Conservation (phyloP, 2,329 filamentous ascomycete species). For the Talaromyces sp. region DNA sequence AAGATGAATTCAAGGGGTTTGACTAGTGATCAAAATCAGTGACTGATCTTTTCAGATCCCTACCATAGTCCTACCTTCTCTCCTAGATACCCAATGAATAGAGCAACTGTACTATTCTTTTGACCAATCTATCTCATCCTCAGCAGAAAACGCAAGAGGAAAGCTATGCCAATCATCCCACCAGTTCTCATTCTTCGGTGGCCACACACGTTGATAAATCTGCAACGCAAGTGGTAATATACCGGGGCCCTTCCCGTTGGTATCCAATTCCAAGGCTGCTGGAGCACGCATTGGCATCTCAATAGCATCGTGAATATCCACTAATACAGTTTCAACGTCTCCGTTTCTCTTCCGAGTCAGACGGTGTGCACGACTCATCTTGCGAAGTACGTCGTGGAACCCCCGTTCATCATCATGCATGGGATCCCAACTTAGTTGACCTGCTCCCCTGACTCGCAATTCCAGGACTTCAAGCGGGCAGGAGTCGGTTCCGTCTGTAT, state of each 20-base stretch:
- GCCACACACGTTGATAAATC: neutral
- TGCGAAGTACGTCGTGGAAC: neutral
- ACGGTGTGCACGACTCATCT: neutral
- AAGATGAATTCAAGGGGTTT: conserved; percentile 53
- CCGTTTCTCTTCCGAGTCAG: neutral
- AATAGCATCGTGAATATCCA: neutral
- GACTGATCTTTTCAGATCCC: neutral
- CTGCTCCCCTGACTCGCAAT: neutral
- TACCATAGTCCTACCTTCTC: neutral
- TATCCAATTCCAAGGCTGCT: neutral
- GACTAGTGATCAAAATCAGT: neutral
- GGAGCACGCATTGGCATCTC: neutral
- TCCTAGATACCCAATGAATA: conserved; percentile 3
- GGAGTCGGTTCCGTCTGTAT: neutral
- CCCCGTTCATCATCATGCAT: neutral
- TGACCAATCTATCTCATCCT: conserved; percentile 7
- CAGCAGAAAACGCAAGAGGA: neutral
- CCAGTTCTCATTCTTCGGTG: neutral
- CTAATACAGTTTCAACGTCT: neutral
- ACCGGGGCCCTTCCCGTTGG: neutral
- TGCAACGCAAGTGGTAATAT: neutral
- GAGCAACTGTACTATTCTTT: neutral
- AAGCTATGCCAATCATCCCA: conserved; percentile 8
- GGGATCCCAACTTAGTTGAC: neutral
- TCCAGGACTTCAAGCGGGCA: neutral